Conservation (phyloP, 441 rosid species). For the Eruca vesicaria region DNA sequence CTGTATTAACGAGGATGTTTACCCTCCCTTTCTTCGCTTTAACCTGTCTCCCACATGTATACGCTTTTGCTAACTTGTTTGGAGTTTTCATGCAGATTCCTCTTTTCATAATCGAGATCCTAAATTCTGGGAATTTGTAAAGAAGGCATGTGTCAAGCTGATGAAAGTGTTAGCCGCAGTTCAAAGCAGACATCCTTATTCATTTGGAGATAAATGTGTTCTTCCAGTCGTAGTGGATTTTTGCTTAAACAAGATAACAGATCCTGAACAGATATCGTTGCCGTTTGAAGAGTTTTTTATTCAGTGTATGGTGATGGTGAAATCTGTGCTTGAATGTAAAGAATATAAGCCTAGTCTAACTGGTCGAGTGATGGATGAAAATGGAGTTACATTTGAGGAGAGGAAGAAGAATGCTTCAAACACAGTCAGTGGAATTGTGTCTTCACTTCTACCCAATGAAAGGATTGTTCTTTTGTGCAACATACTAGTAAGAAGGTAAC, state of each 20-base stretch:
- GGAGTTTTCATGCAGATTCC: constrained; percentile 53
- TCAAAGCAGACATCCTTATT: constrained; percentile 93
- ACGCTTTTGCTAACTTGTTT: constrained; percentile 21
- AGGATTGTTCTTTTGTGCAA: constrained; percentile 81
- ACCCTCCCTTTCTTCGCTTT: neutral
- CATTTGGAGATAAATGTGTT: constrained; percentile 90
- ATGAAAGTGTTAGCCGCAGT: constrained; percentile 88
- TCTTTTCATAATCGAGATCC: constrained; percentile 67
- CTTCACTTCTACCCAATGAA: constrained; percentile 83
- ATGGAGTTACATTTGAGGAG: constrained; percentile 70
- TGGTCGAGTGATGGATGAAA: constrained; percentile 95
- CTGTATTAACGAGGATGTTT: neutral
- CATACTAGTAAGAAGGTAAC: constrained; percentile 89
- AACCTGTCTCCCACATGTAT: neutral
- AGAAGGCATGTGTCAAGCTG: constrained; percentile 87
- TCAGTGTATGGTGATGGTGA: constrained; percentile 98
- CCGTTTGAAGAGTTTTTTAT: constrained; percentile 81
- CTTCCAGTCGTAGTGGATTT: constrained; percentile 87
- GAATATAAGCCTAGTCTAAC: constrained; percentile 88
- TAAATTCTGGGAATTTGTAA: constrained; percentile 77
- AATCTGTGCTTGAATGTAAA: constrained; percentile 87
- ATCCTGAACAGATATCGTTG: constrained; percentile 59
- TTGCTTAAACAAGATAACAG: constrained; percentile 86
- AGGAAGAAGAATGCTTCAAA: constrained; percentile 79
- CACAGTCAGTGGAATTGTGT: constrained; percentile 66